Evolutionary conservation across 2,329 filamentous ascomycete species (phyloP).

Genomic region (Fusarium sp.): DNA sequence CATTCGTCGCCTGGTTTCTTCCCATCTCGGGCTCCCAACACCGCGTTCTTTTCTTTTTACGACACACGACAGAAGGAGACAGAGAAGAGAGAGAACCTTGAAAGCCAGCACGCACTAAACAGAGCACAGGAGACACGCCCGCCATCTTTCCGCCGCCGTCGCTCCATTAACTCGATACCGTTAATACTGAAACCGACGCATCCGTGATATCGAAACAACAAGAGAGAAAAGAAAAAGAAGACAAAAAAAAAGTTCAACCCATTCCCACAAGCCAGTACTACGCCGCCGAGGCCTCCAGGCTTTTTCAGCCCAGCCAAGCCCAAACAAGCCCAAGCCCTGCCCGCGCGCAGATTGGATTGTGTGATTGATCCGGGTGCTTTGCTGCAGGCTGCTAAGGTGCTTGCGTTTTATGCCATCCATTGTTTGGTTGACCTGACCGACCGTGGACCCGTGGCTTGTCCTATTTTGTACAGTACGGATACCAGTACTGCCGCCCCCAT

Average conservation of each 20-base stretch:
- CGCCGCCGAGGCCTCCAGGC: constrained; percentile 23
- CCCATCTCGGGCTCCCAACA: constrained; percentile 38
- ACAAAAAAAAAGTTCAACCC: constrained; percentile 28
- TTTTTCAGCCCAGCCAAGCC: constrained; percentile 30
- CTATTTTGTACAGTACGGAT: constrained; percentile 20
- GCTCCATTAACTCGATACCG: constrained; percentile 6
- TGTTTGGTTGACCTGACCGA: constrained; percentile 46
- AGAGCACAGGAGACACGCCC: constrained; percentile 25
- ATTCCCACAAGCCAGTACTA: constrained; percentile 25
- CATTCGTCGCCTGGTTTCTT: constrained; percentile 45
- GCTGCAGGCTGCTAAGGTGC: constrained; percentile 36
- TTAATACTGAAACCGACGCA: constrained; percentile 2
- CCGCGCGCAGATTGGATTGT: constrained; percentile 26
- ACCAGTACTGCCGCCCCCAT: constrained; percentile 37
- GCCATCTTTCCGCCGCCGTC: constrained; percentile 24
- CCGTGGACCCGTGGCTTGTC: constrained; percentile 47
- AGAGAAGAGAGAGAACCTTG: constrained; percentile 24
- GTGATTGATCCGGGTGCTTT: constrained; percentile 41
- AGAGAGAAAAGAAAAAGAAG: no score
- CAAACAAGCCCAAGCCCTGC: constrained; percentile 21
- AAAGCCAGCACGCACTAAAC: constrained; percentile 40
- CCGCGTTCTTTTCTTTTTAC: constrained; percentile 47
- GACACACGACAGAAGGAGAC: constrained; percentile 31
- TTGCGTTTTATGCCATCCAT: constrained; percentile 50
- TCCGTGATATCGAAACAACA: no score